These are phyloP conservation scores for Cicer pinnatifidum DNA, from an alignment of 306 rosid genomes.

Conservation along the genomic window DNA sequence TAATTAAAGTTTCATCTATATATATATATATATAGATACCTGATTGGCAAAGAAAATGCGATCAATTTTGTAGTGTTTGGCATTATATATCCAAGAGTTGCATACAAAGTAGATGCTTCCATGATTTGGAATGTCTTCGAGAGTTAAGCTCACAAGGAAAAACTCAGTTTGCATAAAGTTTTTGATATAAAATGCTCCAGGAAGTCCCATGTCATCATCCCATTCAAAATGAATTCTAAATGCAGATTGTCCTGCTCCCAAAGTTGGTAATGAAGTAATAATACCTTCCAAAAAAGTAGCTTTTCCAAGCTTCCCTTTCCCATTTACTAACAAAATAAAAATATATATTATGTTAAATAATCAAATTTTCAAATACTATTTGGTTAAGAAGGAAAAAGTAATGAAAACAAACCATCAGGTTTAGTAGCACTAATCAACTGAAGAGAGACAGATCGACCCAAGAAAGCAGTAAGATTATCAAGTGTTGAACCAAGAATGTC, in stretches of 20 bases:
- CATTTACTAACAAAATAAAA: slow-evolving; percentile 48
- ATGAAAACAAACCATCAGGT: slow-evolving; percentile 33
- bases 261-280: slow-evolving; percentile 53
- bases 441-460: slow-evolving; percentile 47
- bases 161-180: slow-evolving; percentile 44
- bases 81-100: slow-evolving; percentile 47
- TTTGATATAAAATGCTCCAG: slow-evolving; percentile 44
- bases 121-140: slow-evolving; percentile 48
- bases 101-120: slow-evolving; percentile 44
- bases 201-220: slow-evolving; percentile 44
- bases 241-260: slow-evolving; percentile 48
- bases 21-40: not conserved
- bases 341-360: too few relatives aligned
- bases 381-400: not conserved
- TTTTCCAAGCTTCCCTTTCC: slow-evolving; percentile 65
- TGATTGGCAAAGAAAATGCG: slow-evolving; percentile 47
- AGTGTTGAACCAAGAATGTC: slow-evolving; percentile 10
- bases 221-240: slow-evolving; percentile 46
- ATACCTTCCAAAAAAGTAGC: slow-evolving; percentile 63
- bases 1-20: too few relatives aligned
- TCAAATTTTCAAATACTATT: too few relatives aligned
- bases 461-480: slow-evolving; percentile 40
- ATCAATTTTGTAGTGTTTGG: slow-evolving; percentile 18
- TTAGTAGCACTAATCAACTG: slow-evolving; percentile 46
- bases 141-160: slow-evolving; percentile 44